Evolutionary conservation across 768 basidiomycete genomes (phyloP).

Genomic region (Boletus rufocinnamomeus): DNA sequence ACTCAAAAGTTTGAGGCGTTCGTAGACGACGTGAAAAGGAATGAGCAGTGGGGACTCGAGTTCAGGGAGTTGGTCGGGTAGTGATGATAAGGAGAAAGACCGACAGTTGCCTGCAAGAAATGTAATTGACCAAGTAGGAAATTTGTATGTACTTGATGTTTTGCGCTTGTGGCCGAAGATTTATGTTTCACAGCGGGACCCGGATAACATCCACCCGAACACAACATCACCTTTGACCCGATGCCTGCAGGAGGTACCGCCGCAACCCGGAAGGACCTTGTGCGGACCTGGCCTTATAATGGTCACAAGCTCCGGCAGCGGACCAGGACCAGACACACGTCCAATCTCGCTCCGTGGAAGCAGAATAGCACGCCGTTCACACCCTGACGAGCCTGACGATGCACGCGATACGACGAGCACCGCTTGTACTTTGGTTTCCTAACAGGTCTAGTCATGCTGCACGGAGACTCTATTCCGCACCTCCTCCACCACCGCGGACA

Average conservation of each 20-base stretch:
- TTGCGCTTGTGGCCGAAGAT: neutral
- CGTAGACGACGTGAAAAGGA: constrained; percentile 72
- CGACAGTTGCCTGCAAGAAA: neutral
- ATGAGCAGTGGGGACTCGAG: constrained; percentile 64
- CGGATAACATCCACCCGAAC: neutral
- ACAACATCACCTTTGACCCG: neutral
- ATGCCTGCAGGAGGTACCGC: neutral
- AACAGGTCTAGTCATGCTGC: neutral
- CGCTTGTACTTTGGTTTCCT: neutral
- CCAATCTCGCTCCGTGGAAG: neutral
- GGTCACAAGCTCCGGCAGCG: neutral
- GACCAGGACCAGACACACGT: neutral
- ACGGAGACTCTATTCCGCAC: constrained; percentile 12
- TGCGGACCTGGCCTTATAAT: neutral
- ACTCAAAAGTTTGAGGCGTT: constrained; percentile 70
- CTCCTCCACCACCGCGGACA: neutral
- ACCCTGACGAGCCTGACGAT: constrained; percentile 2
- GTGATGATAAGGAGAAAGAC: constrained; percentile 10
- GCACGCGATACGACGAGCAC: constrained; percentile 17
- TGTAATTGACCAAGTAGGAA: neutral
- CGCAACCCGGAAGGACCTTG: constrained; percentile 19
- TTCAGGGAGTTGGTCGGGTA: constrained; percentile 43
- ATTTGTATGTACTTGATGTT: neutral
- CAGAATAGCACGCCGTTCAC: neutral
- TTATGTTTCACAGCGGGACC: neutral